Conservation (phyloP, 805 yeast species). For the Wickerhamomyces queroliae region DNA sequence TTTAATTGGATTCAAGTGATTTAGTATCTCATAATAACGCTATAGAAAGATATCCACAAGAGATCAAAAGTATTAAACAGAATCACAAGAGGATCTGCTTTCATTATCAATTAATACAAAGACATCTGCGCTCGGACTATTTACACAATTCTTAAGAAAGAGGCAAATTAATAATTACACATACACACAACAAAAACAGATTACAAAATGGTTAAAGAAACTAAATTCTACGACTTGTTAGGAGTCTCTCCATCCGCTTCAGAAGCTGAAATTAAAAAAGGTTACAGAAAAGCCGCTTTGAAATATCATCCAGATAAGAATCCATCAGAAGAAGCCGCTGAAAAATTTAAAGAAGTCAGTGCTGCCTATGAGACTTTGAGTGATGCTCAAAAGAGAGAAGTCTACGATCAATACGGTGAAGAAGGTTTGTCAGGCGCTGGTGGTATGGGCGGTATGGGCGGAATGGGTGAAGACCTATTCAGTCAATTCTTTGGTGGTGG, state of each 20-base stretch:
- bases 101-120: no score
- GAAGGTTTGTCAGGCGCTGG: constrained; percentile 86
- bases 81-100: no score
- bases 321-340: constrained; percentile 87
- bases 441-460: constrained; percentile 63
- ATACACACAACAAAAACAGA: constrained; percentile 1
- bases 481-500: constrained; percentile 88
- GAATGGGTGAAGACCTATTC: constrained; percentile 70
- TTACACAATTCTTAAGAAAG: no score
- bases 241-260: constrained; percentile 68
- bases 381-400: constrained; percentile 81
- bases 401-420: constrained; percentile 87
- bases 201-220: constrained; percentile 66
- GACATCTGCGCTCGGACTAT: no score
- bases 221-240: constrained; percentile 67
- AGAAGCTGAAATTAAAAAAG: constrained; percentile 71
- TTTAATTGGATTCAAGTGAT: no score
- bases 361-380: constrained; percentile 85
- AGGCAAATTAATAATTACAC: constrained; percentile 5
- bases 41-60: no score
- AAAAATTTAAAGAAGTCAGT: constrained; percentile 87
- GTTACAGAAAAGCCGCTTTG: constrained; percentile 75
- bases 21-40: no score
- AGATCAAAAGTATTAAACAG: no score
- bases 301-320: constrained; percentile 83